Evolutionary conservation across 805 yeast genomes (phyloP), one percentile per base, ranked within the genome.

Genomic region (Schwanniomyces pseudopolymorphus): DNA sequence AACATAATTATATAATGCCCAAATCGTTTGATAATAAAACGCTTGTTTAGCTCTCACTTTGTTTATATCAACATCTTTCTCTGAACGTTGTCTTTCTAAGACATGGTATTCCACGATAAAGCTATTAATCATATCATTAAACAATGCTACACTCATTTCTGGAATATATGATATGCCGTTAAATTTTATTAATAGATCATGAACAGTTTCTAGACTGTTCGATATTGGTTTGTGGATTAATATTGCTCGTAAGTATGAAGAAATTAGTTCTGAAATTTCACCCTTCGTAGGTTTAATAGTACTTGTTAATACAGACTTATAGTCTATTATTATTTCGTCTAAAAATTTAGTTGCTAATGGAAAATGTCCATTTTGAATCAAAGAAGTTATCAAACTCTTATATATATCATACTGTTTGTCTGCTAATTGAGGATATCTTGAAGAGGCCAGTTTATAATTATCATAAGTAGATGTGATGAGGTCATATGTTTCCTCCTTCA

Each of bases 291-390:
- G 46, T 27, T 46, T 54, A 4, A 42, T 44, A 24, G 44, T 38
- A 24, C 44, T 33, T 11, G 49, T 33, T 21, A 56, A 47, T 7
- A 64, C 63, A 19, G 61, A 55, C 54, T 70, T 71, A 53, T 72
- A 73, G 39, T 78, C 77, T 0, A 69, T 53, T 36, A 85, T 60
- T 5, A 84, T 67, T 35, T 73, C 67, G 57, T 85, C 87, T 54
- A 86, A 64, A 46, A 84, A 74, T 47, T 75, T 70, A 1, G 85
- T 74, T 3, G 89, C 83, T 35, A 75, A 53, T 7, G 70, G 67
- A 31, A 73, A 52, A 51, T 83, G 78, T 35, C 75, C 78, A 38
- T 79, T 77, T 43, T 69, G 66, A 10, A 81, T 71, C 44, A 85
- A 66, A 1, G 84, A 72, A 27, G 80, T 74, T 28, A 85, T 70